These are phyloP conservation scores for Loxodes magnus DNA, from an alignment of 73 alveolate genomes.

Conservation along the genomic window DNA sequence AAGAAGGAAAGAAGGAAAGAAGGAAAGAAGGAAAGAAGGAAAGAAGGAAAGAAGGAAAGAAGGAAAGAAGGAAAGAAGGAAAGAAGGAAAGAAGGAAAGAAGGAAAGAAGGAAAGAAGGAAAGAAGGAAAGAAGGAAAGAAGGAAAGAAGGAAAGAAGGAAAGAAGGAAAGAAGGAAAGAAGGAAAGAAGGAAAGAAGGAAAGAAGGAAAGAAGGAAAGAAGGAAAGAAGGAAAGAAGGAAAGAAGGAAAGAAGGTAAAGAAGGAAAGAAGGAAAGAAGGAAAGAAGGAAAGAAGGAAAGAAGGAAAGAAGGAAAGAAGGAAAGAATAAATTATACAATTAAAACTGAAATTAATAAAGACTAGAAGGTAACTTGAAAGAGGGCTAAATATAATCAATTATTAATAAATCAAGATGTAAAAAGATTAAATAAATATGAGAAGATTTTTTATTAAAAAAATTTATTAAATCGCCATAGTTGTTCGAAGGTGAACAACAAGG, in stretches of 20 bases:
- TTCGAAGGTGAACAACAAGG: too few species aligned
- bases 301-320: neutral
- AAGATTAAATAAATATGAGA: too few species aligned
- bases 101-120: slow-evolving; percentile 6
- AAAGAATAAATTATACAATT: neutral
- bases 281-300: slow-evolving; percentile 4
- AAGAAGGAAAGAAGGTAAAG: slow-evolving; percentile 4
- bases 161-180: neutral
- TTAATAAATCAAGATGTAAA: too few species aligned
- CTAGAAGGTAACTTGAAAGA: neutral
- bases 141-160: neutral
- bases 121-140: slow-evolving; percentile 4
- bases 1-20: slow-evolving; percentile 6
- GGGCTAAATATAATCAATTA: too few species aligned
- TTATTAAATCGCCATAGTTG: too few species aligned
- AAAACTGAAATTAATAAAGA: neutral
- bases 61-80: slow-evolving; percentile 6
- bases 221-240: slow-evolving; percentile 6
- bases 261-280: slow-evolving; percentile 6
- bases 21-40: slow-evolving; percentile 4
- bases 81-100: slow-evolving; percentile 4
- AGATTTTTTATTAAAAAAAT: too few species aligned
- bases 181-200: slow-evolving; percentile 4
- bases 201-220: slow-evolving; percentile 4
- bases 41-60: slow-evolving; percentile 4